These are phyloP conservation scores for Colletotrichum incanum DNA, from an alignment of 2,329 filamentous ascomycete genomes.

Conservation along the genomic window DNA sequence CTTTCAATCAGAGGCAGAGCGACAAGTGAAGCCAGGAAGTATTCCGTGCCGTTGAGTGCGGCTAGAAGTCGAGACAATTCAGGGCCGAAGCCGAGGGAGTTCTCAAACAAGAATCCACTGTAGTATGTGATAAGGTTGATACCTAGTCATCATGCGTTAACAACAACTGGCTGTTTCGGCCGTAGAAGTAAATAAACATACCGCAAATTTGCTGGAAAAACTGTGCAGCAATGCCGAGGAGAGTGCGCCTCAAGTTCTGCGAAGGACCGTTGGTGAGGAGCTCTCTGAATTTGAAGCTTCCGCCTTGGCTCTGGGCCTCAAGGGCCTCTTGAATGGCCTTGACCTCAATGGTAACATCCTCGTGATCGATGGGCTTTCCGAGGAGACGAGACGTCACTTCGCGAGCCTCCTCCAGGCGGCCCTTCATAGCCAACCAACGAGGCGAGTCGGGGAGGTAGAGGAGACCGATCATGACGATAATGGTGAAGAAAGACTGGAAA, in stretches of 20 bases:
- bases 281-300: constrained; percentile 43
- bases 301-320: constrained; percentile 47
- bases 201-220: constrained; percentile 48
- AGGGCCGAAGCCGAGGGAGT: constrained; percentile 62
- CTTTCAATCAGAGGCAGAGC: constrained; percentile 62
- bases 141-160: constrained; percentile 37
- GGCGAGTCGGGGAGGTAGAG: constrained; percentile 54
- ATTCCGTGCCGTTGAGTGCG: constrained; percentile 66
- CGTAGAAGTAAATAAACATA: background rate
- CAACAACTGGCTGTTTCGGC: background rate
- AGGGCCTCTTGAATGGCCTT: constrained; percentile 47
- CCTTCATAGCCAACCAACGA: constrained; percentile 56
- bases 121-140: constrained; percentile 57
- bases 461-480: constrained; percentile 53
- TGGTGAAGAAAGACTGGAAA: constrained; percentile 51
- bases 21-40: constrained; percentile 57
- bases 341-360: constrained; percentile 46
- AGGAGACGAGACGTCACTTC: constrained; percentile 48
- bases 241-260: constrained; percentile 76
- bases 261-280: constrained; percentile 72
- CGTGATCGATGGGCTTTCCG: constrained; percentile 47
- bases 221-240: constrained; percentile 53
- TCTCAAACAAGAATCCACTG: constrained; percentile 53
- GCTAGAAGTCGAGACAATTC: constrained; percentile 68
- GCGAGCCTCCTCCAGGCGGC: constrained; percentile 48